A percentile compares a stretch with the other conserved stretches of the same genome.
Evolutionary conservation across 768 basidiomycete genomes (phyloP).

Genomic region (Lentinula boryana): DNA sequence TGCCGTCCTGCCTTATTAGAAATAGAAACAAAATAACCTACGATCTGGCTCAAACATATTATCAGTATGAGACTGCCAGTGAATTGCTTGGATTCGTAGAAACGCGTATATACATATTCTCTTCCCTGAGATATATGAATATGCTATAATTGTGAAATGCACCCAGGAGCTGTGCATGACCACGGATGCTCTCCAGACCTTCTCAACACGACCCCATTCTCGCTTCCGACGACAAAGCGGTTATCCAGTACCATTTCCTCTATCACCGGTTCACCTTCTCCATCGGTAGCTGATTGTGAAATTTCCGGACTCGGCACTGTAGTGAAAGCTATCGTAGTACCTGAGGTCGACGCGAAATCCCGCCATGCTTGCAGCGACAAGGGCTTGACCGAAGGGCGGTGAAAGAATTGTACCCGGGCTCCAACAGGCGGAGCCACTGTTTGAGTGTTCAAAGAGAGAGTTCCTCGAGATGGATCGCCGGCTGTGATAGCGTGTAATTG

Average conservation of each 20-base stretch:
- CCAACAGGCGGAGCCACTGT: slow-evolving; percentile 41
- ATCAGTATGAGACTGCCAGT: too few species aligned
- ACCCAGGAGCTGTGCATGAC: slow-evolving; percentile 37
- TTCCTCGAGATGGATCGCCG: slow-evolving; percentile 67
- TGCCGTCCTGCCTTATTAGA: too few species aligned
- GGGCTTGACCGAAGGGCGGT: slow-evolving; percentile 17
- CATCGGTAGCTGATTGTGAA: slow-evolving; percentile 11
- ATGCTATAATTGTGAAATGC: slow-evolving; percentile 18
- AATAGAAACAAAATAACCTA: too few species aligned
- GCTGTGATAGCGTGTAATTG: slow-evolving; percentile 57
- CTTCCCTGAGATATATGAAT: background rate
- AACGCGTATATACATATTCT: too few species aligned
- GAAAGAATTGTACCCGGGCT: slow-evolving; percentile 38
- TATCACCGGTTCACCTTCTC: background rate
- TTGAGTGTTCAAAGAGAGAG: slow-evolving; percentile 52
- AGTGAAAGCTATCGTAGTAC: slow-evolving; percentile 14
- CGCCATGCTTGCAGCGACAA: background rate
- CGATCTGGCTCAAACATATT: too few species aligned
- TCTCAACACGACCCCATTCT: slow-evolving; percentile 45
- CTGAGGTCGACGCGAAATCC: background rate
- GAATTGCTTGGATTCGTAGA: too few species aligned
- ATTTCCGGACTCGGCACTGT: slow-evolving; percentile 9
- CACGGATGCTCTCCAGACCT: slow-evolving; percentile 24
- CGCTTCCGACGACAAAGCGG: slow-evolving; percentile 43
- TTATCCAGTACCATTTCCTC: slow-evolving; percentile 16